Evolutionary conservation across 495 filamentous ascomycete genomes (phyloP), one percentile per base, ranked within the genome.

Genomic region (Penicillium pancosmium): DNA sequence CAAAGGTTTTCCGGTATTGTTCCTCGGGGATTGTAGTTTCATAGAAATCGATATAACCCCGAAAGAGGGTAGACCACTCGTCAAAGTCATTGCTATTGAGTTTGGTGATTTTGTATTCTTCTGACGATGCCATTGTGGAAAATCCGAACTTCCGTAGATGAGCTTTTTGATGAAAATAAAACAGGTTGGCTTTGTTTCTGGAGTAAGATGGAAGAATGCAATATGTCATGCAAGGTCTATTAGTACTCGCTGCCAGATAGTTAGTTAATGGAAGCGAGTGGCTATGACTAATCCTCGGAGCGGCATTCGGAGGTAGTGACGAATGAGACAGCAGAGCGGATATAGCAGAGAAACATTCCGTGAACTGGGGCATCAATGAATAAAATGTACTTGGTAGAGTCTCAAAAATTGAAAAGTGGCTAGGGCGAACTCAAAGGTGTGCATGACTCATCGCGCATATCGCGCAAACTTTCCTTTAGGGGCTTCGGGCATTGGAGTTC

Each of bases 11-110:
- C 33, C 27, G 8, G 31, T 54, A 59, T 31, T 59, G 57, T 2
- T 59, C 51, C 18, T 59, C 56, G 31, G 56, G 56, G 8, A 59
- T 54, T 15, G 50, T 47, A 12, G 56, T 49, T 19, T 54, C 31
- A 18, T 59, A 59, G 50, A 59, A 59, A 25, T 53, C 43, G 50
- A 59, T 54, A 50, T 59, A 59, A 8, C 0, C 57, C 19, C 40
- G 53, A 33, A 59, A 59, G 2, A 59, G 34, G 11, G 31, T n/a
- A 23, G 57, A 31, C 57, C 57, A 59, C 48, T 59, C 57, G 10
- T 54, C 41, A 13, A 59, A 59, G 33, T 59, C 57, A 27, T 48
- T 33, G 25, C 44, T 19, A 25, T 49, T 40, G 15, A 59, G 57
- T 43, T 59, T 54, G 16, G 41, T 59, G 51, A 59, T 59, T 40